Base-by-base conservation (phyloP, 1,139 yeast genomes). In the Pneumocystis sp. region DNA sequence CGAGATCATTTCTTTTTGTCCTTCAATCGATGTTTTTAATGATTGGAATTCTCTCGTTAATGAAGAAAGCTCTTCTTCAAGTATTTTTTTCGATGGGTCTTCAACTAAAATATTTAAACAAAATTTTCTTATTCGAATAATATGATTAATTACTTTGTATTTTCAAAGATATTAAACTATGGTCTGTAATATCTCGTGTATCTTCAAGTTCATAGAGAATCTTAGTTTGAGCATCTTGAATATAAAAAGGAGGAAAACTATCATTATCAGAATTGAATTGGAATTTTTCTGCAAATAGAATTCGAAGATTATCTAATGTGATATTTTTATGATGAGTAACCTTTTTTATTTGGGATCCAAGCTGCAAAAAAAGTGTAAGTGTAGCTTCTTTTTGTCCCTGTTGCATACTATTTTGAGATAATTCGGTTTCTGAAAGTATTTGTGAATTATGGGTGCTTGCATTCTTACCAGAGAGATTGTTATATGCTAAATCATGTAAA, bases 171-270 rank as follows among this genome's bases (percentile, higher is more conserved):
- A 90, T 75, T 6, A 89, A 75, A 2, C 84, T 79, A 0, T 93
- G 93, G 4, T 79, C 79, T 63, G 75, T 74, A 0, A 93, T 80
- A 61, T 87, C 93, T 0, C 74, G 76, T 35, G 89, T 74, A 64
- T 90, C 95, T 68, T 91, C 97, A 34, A 93, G 76, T 73, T 91
- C 97, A 72, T 89, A 91, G 0, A 86, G 79, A 0, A 89, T 80
- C 0, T 82, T 82, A 37, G 81, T 78, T 1, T 76, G 74, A 0
- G 83, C 81, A 69, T 89, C 96, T 70, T 81, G 84, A 7, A 90
- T 79, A 71, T 88, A 87, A 44, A 93, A 83, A n/a, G 84, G 87
- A 0, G 98, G 97, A 70, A 89, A 89, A 1, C 83, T 79, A 1
- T 83, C 77, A 0, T 89, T 86, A 1, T 74, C 75, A 0, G 95